A percentile compares a stretch with the other conserved stretches of the same genome.
Conservation (phyloP, 257 asterid genomes). For the Fraxinus quadrangulata region DNA sequence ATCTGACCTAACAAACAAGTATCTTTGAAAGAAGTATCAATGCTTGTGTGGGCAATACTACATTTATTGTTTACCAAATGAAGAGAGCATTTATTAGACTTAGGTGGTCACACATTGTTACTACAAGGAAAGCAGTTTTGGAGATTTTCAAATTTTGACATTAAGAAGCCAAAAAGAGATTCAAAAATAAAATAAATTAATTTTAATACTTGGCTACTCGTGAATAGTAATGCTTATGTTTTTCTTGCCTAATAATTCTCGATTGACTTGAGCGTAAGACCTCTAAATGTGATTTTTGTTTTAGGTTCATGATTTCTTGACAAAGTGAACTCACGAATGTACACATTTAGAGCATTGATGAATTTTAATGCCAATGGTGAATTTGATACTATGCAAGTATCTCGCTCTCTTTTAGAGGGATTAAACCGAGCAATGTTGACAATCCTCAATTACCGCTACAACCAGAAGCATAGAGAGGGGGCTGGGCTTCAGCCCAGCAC, state of each 20-base stretch:
- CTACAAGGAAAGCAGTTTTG: not conserved
- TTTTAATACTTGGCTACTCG: not conserved
- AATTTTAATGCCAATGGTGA: no score
- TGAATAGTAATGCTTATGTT: not conserved
- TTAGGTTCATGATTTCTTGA: not conserved
- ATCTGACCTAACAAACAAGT: not conserved
- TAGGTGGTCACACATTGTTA: not conserved
- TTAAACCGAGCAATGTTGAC: no score
- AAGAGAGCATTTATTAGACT: not conserved
- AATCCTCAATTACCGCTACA: no score
- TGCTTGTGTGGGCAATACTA: not conserved
- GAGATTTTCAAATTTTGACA: not conserved
- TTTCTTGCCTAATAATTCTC: no score
- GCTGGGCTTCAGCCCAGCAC: no score
- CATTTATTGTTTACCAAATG: not conserved
- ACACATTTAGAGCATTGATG: not conserved
- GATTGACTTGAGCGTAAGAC: no score
- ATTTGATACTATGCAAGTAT: no score
- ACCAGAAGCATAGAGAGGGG: no score
- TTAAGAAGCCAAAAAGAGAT: not conserved
- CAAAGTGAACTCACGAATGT: not conserved
- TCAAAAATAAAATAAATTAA: not conserved
- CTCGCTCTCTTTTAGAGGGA: no score
- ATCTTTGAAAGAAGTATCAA: not conserved
- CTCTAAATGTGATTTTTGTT: not conserved